Evolutionary conservation across 2,329 filamentous ascomycete species (phyloP).

Genomic region (Neurospora sp.): DNA sequence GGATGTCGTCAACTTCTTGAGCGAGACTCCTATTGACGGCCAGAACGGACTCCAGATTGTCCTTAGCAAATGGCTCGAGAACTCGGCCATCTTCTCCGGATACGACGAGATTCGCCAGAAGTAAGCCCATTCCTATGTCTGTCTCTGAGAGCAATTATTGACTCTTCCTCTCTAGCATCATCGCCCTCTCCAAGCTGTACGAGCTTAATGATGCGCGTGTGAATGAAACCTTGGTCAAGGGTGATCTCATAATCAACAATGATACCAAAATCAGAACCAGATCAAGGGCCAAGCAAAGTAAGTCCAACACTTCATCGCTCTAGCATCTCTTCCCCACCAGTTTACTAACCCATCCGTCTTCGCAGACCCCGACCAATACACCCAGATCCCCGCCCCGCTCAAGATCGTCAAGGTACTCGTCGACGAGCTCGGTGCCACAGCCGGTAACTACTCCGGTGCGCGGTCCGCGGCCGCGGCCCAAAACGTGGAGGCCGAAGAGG

Average conservation of each 20-base stretch:
- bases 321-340: conserved; percentile 9
- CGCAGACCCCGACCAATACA: conserved; percentile 79
- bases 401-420: conserved; percentile 96
- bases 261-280: conserved; percentile 88
- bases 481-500: conserved; percentile 34
- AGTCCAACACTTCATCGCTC: conserved; percentile 22
- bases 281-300: conserved; percentile 76
- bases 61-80: conserved; percentile 90
- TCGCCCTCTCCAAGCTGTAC: conserved; percentile 86
- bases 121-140: conserved; percentile 38
- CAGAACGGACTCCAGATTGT: conserved; percentile 83
- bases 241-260: conserved; percentile 74
- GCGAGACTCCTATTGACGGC: conserved; percentile 69
- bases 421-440: conserved; percentile 78
- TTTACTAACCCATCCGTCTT: conserved; percentile 4
- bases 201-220: conserved; percentile 75
- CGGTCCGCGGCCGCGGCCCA: conserved; percentile 51
- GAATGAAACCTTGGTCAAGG: conserved; percentile 73
- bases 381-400: conserved; percentile 73
- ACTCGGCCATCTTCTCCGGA: conserved; percentile 93
- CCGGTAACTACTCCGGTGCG: conserved; percentile 52
- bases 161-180: conserved; percentile 50
- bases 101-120: conserved; percentile 97
- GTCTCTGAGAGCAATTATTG: not conserved
- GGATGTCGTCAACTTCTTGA: conserved; percentile 88